Conservation (phyloP, 2,329 filamentous ascomycete genomes). For the Calycina herbarum region DNA sequence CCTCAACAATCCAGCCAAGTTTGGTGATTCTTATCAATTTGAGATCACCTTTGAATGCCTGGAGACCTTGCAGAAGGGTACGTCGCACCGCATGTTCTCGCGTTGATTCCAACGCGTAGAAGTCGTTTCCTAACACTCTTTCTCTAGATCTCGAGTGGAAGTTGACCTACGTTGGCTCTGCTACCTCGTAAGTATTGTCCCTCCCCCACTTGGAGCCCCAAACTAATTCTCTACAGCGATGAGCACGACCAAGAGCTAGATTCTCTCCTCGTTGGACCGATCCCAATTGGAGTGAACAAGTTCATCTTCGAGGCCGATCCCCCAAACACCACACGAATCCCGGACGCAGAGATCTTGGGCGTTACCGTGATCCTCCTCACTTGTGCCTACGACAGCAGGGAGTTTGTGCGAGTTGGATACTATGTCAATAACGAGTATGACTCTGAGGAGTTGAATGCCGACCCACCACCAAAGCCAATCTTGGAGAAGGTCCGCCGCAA, state of each 20-base stretch:
- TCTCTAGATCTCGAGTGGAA: constrained; percentile 94
- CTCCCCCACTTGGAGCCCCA: constrained; percentile 9
- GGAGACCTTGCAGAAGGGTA: constrained; percentile 90
- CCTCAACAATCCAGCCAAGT: constrained; percentile 94
- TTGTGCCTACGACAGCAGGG: constrained; percentile 92
- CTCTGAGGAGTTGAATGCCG: constrained; percentile 80
- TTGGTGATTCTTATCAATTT: constrained; percentile 90
- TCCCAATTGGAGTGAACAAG: constrained; percentile 97
- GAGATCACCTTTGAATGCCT: constrained; percentile 99
- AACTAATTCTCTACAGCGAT: constrained; percentile 27
- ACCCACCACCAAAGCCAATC: constrained; percentile 88
- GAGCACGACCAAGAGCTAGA: constrained; percentile 99
- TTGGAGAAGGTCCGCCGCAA: constrained; percentile 91
- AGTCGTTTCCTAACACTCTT: constrained; percentile 22
- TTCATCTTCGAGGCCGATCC: constrained; percentile 96
- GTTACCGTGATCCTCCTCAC: constrained; percentile 96
- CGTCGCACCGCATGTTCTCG: constrained; percentile 24
- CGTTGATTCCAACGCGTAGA: neutral
- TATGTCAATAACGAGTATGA: constrained; percentile 99
- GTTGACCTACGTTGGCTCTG: constrained; percentile 96
- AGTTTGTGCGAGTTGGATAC: constrained; percentile 98
- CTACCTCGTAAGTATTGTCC: constrained; percentile 74
- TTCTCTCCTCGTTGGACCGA: constrained; percentile 93
- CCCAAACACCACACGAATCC: constrained; percentile 86
- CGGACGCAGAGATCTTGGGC: constrained; percentile 90